Evolutionary conservation across 495 filamentous ascomycete species (phyloP), one percentile per base, ranked within the genome.

Genomic region (Penicillium macrosclerotiorum): DNA sequence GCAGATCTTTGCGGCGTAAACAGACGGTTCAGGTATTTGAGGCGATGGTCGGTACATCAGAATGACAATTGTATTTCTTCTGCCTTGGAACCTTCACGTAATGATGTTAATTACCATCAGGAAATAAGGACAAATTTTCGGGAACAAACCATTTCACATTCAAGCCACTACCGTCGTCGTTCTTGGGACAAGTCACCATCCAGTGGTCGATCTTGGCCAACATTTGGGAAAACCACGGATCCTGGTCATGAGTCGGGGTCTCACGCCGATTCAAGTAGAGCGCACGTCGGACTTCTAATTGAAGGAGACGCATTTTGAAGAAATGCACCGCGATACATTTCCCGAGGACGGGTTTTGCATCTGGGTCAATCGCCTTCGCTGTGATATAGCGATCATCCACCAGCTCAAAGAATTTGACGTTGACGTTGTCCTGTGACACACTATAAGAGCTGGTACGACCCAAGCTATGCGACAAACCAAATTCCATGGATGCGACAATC

Each of bases 261-360:
- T 82, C 65, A 37, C 83, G 74, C 63, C 87, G 89, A 54, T 84
- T 85, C 43, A 89, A 79, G 59, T 97, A 97, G 1, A 97, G 76
- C 8, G 79, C 81, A 41, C 88, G 79, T 32, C 91, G 74, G 32
- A 92, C 90, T 64, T 97, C 91, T 9, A 89, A 78, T 60, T 96
- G 92, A 5, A 93, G 67, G 23, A 93, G 65, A 42, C 89, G 79
- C 91, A 97, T 96, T 57, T 86, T 86, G 67, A 89, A 89, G 52
- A 93, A 94, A 64, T 97, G 91, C 45, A 95, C 90, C 7, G 88
- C 82, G 14, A 95, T 82, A 52, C 86, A 77, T 65, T 97, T 97
- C 63, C 82, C 84, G 35, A 89, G 68, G 18, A 85, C 83, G 1
- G 77, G 77, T 17, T 79, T 83, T 9, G 72, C 69, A 1, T 79